Base-by-base conservation (phyloP, 2,329 filamentous ascomycete genomes). In the Monosporascus sp. region DNA sequence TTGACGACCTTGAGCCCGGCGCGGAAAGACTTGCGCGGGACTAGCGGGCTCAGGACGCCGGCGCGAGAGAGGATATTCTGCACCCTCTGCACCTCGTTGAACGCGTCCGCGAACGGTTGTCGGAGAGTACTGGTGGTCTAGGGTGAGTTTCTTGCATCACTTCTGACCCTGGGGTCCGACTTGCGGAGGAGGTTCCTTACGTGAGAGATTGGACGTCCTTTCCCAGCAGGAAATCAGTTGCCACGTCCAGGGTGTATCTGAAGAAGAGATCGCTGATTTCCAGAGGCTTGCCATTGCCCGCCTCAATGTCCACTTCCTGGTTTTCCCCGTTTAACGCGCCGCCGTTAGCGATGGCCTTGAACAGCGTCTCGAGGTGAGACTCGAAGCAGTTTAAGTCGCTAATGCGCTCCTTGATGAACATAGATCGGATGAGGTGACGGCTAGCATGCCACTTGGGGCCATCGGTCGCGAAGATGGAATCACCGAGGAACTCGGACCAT, bases 151-250 rank as follows among this genome's bases (percentile, higher is more conserved):
- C 31, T 52, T 41, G 17, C 6, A 35, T 35, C 31, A 35, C 11
- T 35, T 14, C 11, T 1, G 31, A 14, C 11, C 31, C 31, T 35
- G 11, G 31, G 11, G 31, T 35, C 9, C 11, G 31, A 11, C 31
- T 35, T 35, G 31, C 8, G 27, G 8, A 11, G 38, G 38, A 41
- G 7, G 18, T 41, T 20, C 55, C 71, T 64, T 63, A 81, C 78
- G 74, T 76, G n/a, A 84, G 70, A 31, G 78, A 81, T 63, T 81
- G 82, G 20, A 92, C 86, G 57, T 88, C 88, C 56, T 85, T 77
- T 3, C 92, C 92, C 2, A 96, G 81, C 27, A 97, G 74, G 67
- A 96, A 96, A 62, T 95, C 88, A 0, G 91, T 96, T 2, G 89
- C 85, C 7, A 89, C 86, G 70, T 96, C 92, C 27, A 97, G 78